Base-by-base conservation (phyloP, 306 rosid species). In the Ammopiptanthus mongolicus region DNA sequence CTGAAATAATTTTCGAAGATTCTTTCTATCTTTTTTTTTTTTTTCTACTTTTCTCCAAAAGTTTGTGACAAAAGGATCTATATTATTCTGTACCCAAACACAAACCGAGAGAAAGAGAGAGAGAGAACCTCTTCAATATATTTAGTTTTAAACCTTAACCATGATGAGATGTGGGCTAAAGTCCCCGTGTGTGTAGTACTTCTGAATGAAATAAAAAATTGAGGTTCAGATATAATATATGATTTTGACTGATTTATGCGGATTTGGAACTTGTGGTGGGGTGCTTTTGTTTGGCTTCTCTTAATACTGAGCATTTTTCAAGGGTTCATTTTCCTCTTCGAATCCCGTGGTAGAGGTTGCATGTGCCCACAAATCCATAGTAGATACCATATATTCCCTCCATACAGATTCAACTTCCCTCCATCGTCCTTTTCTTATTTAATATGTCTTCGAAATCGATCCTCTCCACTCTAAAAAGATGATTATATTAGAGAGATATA, bases 341-440 rank as follows among this genome's bases (percentile, higher is more conserved):
- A 81, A 80, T 81, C 83, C 84, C 83, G 80, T 70, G 81, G 74
- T 72, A 84, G 77, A 18, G 81, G 72, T 83, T 76, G 91, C 98
- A 93, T 88, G 97, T 93, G 98, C 83, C 62, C 50, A 0, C 82
- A 88, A 92, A 91, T 91, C 91, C 87, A 93, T 84, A 37, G 73
- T 87, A 83, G 84, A 88, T 88, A 76, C 82, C 88, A 85, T 87
- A 87, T 90, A 91, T 93, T 90, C 95, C 82, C 84, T 83, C 42
- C 87, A 87, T 90, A n/a, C 91, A 83, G 81, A 81, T 83, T 83
- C 97, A 96, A 87, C 94, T 86, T 78, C 76, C 62, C 69, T 74
- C 81, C 88, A 91, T 88, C 93, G 81, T 76, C 28, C 19, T 78
- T 86, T 83, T 69, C 64, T 25, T 50, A 25, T n/a, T n/a, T n/a